Conservation (phyloP, 2,329 filamentous ascomycete genomes). For the Verruconis gallopava region DNA sequence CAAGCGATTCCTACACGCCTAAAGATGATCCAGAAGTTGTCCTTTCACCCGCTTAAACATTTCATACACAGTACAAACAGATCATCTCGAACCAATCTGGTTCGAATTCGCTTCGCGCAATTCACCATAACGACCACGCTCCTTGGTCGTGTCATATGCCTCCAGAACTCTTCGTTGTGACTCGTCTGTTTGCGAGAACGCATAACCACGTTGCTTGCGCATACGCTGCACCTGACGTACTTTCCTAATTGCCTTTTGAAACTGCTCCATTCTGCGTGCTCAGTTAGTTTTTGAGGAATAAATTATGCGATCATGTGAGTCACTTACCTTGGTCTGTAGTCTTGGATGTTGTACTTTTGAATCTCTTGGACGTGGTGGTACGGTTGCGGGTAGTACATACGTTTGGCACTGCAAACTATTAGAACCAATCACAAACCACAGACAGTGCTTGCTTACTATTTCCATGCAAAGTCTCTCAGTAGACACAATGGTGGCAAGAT, state of each 20-base stretch:
- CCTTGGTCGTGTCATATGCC: slow-evolving; percentile 92
- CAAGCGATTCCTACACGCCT: too few relatives aligned
- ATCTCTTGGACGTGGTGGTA: slow-evolving; percentile 99
- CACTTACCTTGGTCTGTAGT: slow-evolving; percentile 81
- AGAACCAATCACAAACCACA: neutral
- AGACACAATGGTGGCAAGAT: slow-evolving; percentile 72
- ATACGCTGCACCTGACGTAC: slow-evolving; percentile 96
- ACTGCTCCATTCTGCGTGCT: slow-evolving; percentile 82
- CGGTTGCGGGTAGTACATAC: slow-evolving; percentile 91
- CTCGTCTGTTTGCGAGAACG: slow-evolving; percentile 95
- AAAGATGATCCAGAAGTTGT: too few relatives aligned
- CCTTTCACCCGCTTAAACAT: too few relatives aligned
- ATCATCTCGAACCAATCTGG: neutral
- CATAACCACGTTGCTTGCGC: slow-evolving; percentile 97
- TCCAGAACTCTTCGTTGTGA: slow-evolving; percentile 89
- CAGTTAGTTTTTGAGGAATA: too few relatives aligned
- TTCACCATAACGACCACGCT: slow-evolving; percentile 86
- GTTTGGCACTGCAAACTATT: slow-evolving; percentile 47
- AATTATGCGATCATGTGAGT: too few relatives aligned
- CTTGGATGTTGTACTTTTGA: slow-evolving; percentile 99
- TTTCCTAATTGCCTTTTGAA: slow-evolving; percentile 98
- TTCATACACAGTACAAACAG: too few relatives aligned
- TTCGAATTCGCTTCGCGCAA: slow-evolving; percentile 42
- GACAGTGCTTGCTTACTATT: slow-evolving; percentile 50
- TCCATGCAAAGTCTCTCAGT: slow-evolving; percentile 84